A percentile compares a stretch with the other conserved stretches of the same genome.
Evolutionary conservation across 371 early-diverging fungal species (phyloP).

Genomic region (Batrachochytrium dendrobatidis): DNA sequence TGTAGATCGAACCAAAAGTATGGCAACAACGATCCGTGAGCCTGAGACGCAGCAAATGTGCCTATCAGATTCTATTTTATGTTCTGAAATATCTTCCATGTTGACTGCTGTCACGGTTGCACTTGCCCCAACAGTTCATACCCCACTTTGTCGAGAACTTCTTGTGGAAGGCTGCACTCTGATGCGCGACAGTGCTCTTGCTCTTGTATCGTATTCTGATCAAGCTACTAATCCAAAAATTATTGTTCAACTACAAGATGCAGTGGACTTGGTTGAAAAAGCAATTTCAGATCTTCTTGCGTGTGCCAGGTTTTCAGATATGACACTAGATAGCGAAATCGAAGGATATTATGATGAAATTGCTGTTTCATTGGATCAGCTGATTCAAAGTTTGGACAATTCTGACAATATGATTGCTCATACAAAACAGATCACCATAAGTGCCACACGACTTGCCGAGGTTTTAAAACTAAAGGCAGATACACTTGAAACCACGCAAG

Average conservation of each 20-base stretch:
- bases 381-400: constrained; percentile 18
- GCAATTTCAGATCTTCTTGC: constrained; percentile 35
- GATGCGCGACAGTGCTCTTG: constrained; percentile 25
- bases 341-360: constrained; percentile 32
- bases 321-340: constrained; percentile 17
- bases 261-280: constrained; percentile 27
- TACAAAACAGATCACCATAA: constrained; percentile 38
- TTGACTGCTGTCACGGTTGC: constrained; percentile 31
- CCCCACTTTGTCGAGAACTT: constrained; percentile 36
- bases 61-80: constrained; percentile 23
- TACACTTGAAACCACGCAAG: constrained; percentile 13
- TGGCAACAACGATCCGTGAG: constrained; percentile 19
- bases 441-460: constrained; percentile 35
- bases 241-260: constrained; percentile 21
- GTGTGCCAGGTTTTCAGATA: constrained; percentile 22
- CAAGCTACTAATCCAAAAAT: constrained; percentile 12
- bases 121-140: constrained; percentile 28
- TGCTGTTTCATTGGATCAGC: constrained; percentile 18
- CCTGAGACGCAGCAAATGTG: constrained; percentile 22
- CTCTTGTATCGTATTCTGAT: constrained; percentile 12
- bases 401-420: constrained; percentile 31
- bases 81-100: constrained; percentile 23
- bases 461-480: constrained; percentile 28
- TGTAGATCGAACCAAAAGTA: constrained; percentile 17
- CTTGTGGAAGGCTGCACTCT: constrained; percentile 32